phyloP scores from a whole-genome alignment of 805 yeast species.

The Kuraishia floccosa region DNA sequence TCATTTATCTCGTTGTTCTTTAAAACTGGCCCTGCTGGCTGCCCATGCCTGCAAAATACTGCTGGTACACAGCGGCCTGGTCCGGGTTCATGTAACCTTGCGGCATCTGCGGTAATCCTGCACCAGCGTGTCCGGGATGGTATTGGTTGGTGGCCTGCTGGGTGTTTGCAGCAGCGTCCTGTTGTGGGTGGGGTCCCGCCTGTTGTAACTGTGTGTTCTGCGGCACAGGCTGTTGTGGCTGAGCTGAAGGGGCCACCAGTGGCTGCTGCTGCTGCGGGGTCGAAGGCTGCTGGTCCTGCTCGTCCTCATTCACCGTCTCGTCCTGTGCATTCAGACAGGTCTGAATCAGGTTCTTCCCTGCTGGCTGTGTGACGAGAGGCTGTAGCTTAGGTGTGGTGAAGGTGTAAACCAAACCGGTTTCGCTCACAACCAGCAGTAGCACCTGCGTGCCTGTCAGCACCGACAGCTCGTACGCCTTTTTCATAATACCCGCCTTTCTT shows the following conservation, averaged over 20 bases:
- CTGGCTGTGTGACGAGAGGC: slow-evolving; percentile 94
- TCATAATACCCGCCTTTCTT: slow-evolving; percentile 98
- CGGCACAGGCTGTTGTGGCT: slow-evolving; percentile 2
- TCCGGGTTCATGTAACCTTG: slow-evolving; percentile 40
- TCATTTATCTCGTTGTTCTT: too few species aligned
- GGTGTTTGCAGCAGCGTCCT: slow-evolving; percentile 2
- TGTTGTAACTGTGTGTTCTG: slow-evolving; percentile 14
- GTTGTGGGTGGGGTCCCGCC: too few species aligned
- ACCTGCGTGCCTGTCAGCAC: slow-evolving; percentile 98
- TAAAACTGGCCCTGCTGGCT: slow-evolving; percentile 48
- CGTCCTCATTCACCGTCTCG: slow-evolving; percentile 53
- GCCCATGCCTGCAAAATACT: slow-evolving; percentile 47
- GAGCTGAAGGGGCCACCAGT: slow-evolving; percentile 9
- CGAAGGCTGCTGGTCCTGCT: slow-evolving; percentile 20
- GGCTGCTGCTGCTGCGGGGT: slow-evolving; percentile 17
- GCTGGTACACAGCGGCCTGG: slow-evolving; percentile 48
- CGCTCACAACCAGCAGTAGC: slow-evolving; percentile 85
- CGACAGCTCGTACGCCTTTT: slow-evolving; percentile 96
- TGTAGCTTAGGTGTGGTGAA: slow-evolving; percentile 98
- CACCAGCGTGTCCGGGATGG: background rate
- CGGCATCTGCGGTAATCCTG: slow-evolving; percentile 26
- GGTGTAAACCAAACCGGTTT: slow-evolving; percentile 97
- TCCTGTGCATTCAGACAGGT: slow-evolving; percentile 98
- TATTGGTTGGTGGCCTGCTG: background rate
- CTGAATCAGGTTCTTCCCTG: slow-evolving; percentile 93